These are phyloP conservation scores for Auriscalpium vulgare DNA, from an alignment of 768 basidiomycete species.

Conservation along the genomic window DNA sequence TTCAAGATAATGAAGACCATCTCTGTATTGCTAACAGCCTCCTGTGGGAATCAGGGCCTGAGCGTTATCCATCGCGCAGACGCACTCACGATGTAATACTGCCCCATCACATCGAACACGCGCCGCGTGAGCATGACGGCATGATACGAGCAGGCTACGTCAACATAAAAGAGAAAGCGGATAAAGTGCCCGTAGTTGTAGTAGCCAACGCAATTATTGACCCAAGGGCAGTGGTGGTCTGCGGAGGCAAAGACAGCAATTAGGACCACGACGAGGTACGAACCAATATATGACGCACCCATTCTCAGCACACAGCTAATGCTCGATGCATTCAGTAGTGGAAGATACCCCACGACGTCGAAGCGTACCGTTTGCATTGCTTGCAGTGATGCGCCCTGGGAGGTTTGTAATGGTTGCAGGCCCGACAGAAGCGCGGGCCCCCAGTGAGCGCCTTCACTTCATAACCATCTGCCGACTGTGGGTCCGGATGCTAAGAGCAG, in stretches of 20 bases:
- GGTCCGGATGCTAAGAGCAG: conserved; percentile 61
- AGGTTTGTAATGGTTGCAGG: conserved; percentile 80
- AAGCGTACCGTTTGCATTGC: conserved; percentile 66
- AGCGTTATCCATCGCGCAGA: background rate
- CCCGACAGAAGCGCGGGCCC: conserved; percentile 76
- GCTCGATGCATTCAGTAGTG: background rate
- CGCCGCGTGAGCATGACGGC: conserved; percentile 71
- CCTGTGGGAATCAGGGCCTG: conserved; percentile 32
- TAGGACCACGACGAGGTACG: too few relatives aligned
- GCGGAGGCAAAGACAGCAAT: background rate
- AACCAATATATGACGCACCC: conserved; percentile 42
- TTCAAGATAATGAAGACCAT: conserved; percentile 85
- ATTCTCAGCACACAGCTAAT: conserved; percentile 79
- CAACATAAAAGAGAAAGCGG: conserved; percentile 89
- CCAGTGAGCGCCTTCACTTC: conserved; percentile 91
- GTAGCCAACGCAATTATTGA: conserved; percentile 92
- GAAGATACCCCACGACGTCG: background rate
- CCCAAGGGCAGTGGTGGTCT: conserved; percentile 93
- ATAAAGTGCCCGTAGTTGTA: conserved; percentile 85
- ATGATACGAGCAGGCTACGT: conserved; percentile 85
- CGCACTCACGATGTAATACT: conserved; percentile 44
- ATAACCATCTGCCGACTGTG: conserved; percentile 54
- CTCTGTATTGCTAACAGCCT: conserved; percentile 58
- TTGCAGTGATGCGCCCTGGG: conserved; percentile 91
- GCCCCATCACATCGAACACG: conserved; percentile 39